phyloP scores from a whole-genome alignment of 2,329 filamentous ascomycete genomes.

The Huntiella omanensis region DNA sequence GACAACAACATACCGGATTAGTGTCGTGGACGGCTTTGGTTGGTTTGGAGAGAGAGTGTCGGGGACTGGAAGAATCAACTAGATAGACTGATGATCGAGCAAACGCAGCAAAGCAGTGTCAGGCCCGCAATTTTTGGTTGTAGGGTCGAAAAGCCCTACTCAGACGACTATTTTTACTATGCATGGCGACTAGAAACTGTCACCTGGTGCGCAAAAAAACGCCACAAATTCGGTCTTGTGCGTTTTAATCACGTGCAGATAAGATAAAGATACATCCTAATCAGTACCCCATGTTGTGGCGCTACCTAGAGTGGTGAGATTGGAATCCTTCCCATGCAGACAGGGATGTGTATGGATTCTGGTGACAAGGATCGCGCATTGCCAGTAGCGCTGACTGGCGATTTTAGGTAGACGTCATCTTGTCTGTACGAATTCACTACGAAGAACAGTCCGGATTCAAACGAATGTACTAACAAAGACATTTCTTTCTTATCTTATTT shows the following conservation, averaged over 20 bases:
- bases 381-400: no score
- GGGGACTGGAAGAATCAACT: conserved; percentile 11
- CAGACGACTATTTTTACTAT: conserved; percentile 1
- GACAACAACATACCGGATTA: conserved; percentile 11
- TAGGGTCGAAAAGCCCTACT: conserved; percentile 12
- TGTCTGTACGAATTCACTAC: no score
- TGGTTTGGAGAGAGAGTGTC: conserved; percentile 11
- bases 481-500: no score
- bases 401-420: no score
- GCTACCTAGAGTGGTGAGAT: no score
- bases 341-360: no score
- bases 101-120: conserved; percentile 4
- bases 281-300: no score
- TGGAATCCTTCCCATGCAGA: no score
- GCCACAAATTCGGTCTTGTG: conserved; percentile 5
- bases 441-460: background rate
- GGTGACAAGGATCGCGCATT: no score
- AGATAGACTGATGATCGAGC: conserved; percentile 11
- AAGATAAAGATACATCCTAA: background rate
- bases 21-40: conserved; percentile 11
- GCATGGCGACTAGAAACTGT: conserved; percentile 1
- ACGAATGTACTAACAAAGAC: no score
- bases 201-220: conserved; percentile 7
- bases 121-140: conserved; percentile 10
- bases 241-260: conserved; percentile 3